phyloP scores from a whole-genome alignment of 768 basidiomycete species.

The Boletus coccyginus region DNA sequence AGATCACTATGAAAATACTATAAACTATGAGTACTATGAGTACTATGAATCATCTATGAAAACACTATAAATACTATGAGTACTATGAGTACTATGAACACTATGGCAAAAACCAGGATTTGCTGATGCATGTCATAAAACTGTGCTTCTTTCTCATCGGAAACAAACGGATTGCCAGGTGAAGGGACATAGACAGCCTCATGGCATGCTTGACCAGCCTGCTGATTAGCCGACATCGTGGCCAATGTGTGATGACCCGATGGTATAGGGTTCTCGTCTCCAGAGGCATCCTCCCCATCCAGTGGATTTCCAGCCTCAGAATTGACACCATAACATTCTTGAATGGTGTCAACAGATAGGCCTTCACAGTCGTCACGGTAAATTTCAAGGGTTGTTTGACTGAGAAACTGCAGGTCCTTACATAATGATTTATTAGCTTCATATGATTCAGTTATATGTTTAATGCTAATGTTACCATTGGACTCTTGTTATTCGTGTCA shows the following conservation, averaged over 20 bases:
- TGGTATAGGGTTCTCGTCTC: not conserved
- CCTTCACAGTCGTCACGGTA: not conserved
- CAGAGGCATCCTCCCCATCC: not conserved
- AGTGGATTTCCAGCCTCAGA: not conserved
- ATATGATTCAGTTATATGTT: too few species aligned
- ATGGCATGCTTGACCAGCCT: not conserved
- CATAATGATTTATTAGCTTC: not conserved
- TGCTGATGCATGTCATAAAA: not conserved
- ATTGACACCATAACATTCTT: not conserved
- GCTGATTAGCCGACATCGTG: too few species aligned
- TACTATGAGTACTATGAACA: too few species aligned
- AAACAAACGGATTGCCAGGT: not conserved
- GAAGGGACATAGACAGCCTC: not conserved
- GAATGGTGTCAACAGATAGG: not conserved
- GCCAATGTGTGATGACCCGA: too few species aligned
- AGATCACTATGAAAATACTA: too few species aligned
- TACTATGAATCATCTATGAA: too few species aligned
- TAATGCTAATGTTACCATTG: not conserved
- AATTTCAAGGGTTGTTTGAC: not conserved
- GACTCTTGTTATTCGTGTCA: conserved; percentile 8
- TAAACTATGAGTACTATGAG: too few species aligned
- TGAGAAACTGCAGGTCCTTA: not conserved
- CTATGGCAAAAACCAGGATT: too few species aligned
- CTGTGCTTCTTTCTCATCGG: not conserved
- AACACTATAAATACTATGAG: too few species aligned